Conservation (phyloP, 2,329 filamentous ascomycete species). For the Fusarium poae region DNA sequence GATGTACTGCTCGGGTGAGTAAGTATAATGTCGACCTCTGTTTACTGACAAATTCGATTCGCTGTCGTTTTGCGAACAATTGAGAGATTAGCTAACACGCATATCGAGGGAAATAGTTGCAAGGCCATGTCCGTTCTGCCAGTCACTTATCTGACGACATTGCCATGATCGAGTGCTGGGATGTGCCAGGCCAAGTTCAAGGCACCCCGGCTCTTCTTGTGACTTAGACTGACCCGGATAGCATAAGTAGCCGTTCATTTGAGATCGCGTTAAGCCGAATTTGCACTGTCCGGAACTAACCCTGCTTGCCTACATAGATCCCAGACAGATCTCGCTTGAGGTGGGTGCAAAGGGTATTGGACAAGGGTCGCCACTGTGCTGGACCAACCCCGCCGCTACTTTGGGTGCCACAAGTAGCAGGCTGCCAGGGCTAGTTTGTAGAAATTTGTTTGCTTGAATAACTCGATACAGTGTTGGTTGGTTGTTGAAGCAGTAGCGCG, state of each 20-base stretch:
- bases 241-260: slow-evolving; percentile 30
- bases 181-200: slow-evolving; percentile 1
- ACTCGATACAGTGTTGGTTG: slow-evolving; percentile 22
- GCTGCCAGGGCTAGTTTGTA: slow-evolving; percentile 15
- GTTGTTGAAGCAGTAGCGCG: slow-evolving; percentile 12
- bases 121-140: slow-evolving; percentile 28
- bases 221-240: slow-evolving; percentile 33
- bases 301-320: slow-evolving; percentile 44
- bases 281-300: slow-evolving; percentile 43
- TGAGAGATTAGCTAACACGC: neutral
- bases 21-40: neutral
- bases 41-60: neutral
- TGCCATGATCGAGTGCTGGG: slow-evolving; percentile 23
- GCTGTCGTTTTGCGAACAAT: neutral
- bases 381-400: slow-evolving; percentile 24
- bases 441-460: slow-evolving; percentile 37
- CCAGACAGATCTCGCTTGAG: slow-evolving; percentile 38
- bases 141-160: slow-evolving; percentile 18
- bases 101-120: slow-evolving; percentile 14
- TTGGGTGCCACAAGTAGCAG: slow-evolving; percentile 11
- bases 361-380: slow-evolving; percentile 36
- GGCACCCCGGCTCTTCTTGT: slow-evolving; percentile 18
- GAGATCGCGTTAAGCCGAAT: slow-evolving; percentile 43
- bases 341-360: slow-evolving; percentile 26
- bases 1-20: neutral